Base-by-base conservation (phyloP, 495 filamentous ascomycete species). In the Penicillium silybi region DNA sequence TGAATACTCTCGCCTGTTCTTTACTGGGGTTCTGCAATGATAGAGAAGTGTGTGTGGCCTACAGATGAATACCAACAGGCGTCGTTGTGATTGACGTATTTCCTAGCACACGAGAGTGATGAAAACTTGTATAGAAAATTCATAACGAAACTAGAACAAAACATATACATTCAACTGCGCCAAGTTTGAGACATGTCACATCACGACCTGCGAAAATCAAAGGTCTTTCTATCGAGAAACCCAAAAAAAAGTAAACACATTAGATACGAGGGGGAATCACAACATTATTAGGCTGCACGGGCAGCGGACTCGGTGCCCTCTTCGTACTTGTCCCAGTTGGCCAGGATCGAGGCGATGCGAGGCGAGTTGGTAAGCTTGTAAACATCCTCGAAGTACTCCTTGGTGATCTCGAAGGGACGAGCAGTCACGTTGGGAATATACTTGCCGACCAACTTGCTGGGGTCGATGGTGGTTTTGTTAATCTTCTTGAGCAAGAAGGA, bases 381-480 rank as follows among this genome's bases (percentile, higher is more conserved):
- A 20, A 98, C 93, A 63, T 97, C 92, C 78, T 98, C 92, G 69
- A 98, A 98, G 75, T 98, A 98, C 70, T 96, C 95, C 79, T 95
- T 96, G 17, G 89, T 92, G 41, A 98, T 79, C 66, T 93, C 88
- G 68, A 98, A 98, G 15, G 93, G 93, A 63, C 84, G 83, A 27
- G 93, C 93, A 15, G 93, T 98, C 45, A 98, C 93, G 68, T 98
- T 98, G 56, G 93, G 93, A 53, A 98, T 97, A 76, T 98, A 98
- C 77, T 98, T 98, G 49, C 93, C 95, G 57, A 98, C 74, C 58
- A 98, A 72, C 76, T 97, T 98, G 74, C 87, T 84, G 15, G 93
- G 93, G 63, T 98, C 93, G 66, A 98, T 97, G 39, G 87, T 92
- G 17, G 89, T 96, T 80, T 95, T 93, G 78, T 97, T 87, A 79